phyloP scores from a whole-genome alignment of 352 stramenopile genomes.

The Halophytophthora batemanensis region DNA sequence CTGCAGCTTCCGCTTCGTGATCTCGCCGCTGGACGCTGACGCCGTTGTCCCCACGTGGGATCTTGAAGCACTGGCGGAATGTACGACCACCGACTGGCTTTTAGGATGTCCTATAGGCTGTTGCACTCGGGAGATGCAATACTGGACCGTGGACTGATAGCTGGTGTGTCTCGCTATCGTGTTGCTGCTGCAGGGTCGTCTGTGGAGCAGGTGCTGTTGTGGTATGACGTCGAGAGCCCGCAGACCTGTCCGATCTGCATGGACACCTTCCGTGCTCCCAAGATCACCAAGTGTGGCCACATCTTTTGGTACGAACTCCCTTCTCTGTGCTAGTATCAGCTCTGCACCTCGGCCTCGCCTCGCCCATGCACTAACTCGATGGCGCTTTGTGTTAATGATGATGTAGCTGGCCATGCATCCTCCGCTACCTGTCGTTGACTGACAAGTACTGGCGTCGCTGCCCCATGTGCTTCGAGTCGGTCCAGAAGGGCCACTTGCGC shows the following conservation, averaged over 20 bases:
- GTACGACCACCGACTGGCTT: constrained; percentile 29
- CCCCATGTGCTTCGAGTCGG: constrained; percentile 85
- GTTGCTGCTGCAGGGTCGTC: constrained; percentile 49
- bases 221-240: constrained; percentile 57
- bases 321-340: not conserved
- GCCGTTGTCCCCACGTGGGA: constrained; percentile 55
- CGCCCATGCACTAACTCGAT: not conserved
- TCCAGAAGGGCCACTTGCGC: constrained; percentile 78
- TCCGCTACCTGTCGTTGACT: constrained; percentile 78
- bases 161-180: not conserved
- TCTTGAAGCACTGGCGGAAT: constrained; percentile 77
- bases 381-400: not conserved
- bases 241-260: constrained; percentile 81
- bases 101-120: not conserved
- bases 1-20: constrained; percentile 78
- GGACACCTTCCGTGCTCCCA: constrained; percentile 69
- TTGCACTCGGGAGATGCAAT: not conserved
- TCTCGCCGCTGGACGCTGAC: constrained; percentile 51
- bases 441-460: constrained; percentile 88
- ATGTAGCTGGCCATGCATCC: constrained; percentile 75
- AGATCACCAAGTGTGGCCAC: constrained; percentile 86
- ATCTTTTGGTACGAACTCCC: constrained; percentile 67
- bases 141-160: not conserved
- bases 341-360: not conserved
- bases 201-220: constrained; percentile 82